These are phyloP conservation scores for Nakazawaea holstii DNA, from an alignment of 805 yeast species.

Conservation along the genomic window DNA sequence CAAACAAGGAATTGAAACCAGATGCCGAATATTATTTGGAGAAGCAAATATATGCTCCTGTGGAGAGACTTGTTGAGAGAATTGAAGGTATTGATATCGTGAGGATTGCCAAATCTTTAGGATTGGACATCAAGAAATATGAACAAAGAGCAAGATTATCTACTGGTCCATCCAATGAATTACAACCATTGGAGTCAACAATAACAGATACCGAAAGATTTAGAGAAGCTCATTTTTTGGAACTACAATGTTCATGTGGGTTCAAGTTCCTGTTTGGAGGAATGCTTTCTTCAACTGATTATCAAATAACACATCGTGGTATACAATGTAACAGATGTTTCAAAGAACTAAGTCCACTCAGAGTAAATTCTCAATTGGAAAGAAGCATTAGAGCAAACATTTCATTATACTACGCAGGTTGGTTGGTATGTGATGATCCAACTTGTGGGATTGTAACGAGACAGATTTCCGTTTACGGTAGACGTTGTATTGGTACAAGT, in stretches of 20 bases:
- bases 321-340: constrained; percentile 63
- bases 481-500: constrained; percentile 66
- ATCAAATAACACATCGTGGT: constrained; percentile 63
- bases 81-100: constrained; percentile 83
- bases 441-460: constrained; percentile 78
- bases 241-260: constrained; percentile 61
- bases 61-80: constrained; percentile 78
- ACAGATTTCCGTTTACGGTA: constrained; percentile 86
- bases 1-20: constrained; percentile 46
- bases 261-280: constrained; percentile 67
- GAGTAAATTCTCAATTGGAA: constrained; percentile 71
- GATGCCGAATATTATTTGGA: constrained; percentile 79
- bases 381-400: constrained; percentile 63
- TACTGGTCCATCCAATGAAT: constrained; percentile 27
- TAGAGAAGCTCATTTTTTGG: constrained; percentile 51
- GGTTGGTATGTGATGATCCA: constrained; percentile 80
- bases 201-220: constrained; percentile 81
- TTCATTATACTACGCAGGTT: constrained; percentile 76
- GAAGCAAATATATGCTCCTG: constrained; percentile 86
- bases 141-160: constrained; percentile 39
- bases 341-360: constrained; percentile 41
- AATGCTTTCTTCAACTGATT: constrained; percentile 55
- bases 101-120: constrained; percentile 71
- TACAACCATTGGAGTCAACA: constrained; percentile 76
- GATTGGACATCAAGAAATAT: constrained; percentile 67